Conservation (phyloP, 805 yeast genomes). For the Pichia exigua region DNA sequence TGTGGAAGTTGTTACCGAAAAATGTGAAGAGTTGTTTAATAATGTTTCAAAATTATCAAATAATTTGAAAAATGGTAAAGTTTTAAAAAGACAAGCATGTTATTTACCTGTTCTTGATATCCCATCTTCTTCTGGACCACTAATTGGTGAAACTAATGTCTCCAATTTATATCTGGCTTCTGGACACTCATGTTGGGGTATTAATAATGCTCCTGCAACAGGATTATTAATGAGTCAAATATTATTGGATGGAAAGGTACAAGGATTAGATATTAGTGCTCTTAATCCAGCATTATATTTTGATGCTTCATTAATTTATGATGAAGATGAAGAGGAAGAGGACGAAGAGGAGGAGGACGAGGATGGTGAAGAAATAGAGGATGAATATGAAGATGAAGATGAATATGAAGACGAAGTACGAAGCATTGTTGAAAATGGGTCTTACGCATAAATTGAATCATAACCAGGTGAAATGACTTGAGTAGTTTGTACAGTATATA, state of each 20-base stretch:
- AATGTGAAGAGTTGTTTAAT: conserved; percentile 80
- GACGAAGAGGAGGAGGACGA: conserved; percentile 20
- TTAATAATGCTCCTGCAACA: conserved; percentile 94
- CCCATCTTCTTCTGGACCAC: conserved; percentile 87
- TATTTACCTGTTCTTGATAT: conserved; percentile 91
- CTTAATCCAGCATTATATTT: conserved; percentile 84
- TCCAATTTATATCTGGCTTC: conserved; percentile 70
- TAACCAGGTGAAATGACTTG: background rate
- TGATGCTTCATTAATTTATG: conserved; percentile 48
- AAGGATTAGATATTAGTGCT: conserved; percentile 69
- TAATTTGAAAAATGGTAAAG: conserved; percentile 62
- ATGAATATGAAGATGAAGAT: conserved; percentile 13
- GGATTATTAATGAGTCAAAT: conserved; percentile 90
- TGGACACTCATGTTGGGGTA: conserved; percentile 99
- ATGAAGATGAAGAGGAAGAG: conserved; percentile 26
- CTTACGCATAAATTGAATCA: background rate
- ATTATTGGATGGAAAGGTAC: conserved; percentile 72
- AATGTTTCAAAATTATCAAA: conserved; percentile 73
- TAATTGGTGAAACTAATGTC: conserved; percentile 90
- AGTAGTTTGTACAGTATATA: background rate
- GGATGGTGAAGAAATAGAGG: conserved; percentile 9
- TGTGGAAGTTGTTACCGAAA: conserved; percentile 77
- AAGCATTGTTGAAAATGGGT: background rate
- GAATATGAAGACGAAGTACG: conserved; percentile 8
- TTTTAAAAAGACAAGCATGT: conserved; percentile 85